Percentiles rank a stretch among this genome's conserved stretches.
phyloP scores from a whole-genome alignment of 2,329 filamentous ascomycete genomes.

The Cladosporium sp. region DNA sequence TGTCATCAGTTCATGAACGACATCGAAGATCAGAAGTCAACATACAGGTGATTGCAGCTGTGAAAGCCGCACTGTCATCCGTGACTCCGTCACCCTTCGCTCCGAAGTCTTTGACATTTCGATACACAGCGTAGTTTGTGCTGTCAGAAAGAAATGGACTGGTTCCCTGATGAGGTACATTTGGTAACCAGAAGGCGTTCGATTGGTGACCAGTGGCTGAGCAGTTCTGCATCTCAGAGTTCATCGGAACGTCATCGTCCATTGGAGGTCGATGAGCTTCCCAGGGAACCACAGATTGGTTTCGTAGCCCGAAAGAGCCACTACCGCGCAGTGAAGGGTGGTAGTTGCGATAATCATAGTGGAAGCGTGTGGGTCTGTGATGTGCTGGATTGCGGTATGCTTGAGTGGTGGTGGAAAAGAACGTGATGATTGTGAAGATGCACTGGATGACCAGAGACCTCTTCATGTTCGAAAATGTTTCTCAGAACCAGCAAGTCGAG shows the following conservation, averaged over 20 bases:
- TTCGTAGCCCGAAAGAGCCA: background rate
- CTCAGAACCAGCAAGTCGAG: too few species aligned
- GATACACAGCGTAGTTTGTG: constrained; percentile 56
- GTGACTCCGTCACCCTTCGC: constrained; percentile 57
- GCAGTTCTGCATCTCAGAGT: background rate
- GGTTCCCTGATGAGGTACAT: constrained; percentile 64
- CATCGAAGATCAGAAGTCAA: too few species aligned
- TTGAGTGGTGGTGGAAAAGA: background rate
- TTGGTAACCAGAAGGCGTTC: constrained; percentile 64
- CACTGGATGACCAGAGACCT: background rate
- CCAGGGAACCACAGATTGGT: constrained; percentile 1
- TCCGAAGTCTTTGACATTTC: constrained; percentile 43
- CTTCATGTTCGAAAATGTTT: background rate
- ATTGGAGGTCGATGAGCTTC: background rate
- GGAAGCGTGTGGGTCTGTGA: background rate
- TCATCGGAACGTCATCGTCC: background rate
- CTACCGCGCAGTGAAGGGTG: constrained; percentile 2
- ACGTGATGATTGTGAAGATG: background rate
- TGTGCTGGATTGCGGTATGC: constrained; percentile 4
- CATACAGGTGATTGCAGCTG: constrained; percentile 61
- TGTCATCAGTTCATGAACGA: background rate
- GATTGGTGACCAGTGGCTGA: background rate
- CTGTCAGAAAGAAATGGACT: constrained; percentile 56
- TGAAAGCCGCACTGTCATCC: constrained; percentile 90
- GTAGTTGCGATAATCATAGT: constrained; percentile 4